Conservation (phyloP, 139 green algal genomes). For the Chlorella sp. region DNA sequence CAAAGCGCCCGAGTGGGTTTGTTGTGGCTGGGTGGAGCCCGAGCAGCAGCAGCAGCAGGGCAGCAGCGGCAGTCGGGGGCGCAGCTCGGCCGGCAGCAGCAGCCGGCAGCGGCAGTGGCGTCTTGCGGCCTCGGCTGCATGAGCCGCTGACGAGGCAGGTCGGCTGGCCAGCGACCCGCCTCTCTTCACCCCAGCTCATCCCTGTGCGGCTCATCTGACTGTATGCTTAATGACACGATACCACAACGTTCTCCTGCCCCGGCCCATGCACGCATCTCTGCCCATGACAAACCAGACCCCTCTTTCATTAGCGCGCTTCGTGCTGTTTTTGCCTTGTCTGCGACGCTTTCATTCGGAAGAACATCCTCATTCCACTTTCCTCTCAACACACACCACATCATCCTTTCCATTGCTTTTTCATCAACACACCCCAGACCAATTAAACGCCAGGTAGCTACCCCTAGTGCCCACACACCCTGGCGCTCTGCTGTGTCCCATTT, state of each 20-base stretch:
- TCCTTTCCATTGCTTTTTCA: background rate
- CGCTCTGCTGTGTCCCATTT: too few species aligned
- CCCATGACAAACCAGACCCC: background rate
- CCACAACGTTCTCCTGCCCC: background rate
- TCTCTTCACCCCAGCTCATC: too few species aligned
- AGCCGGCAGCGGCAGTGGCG: background rate
- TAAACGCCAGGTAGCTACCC: too few species aligned
- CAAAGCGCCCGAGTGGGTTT: constrained; percentile 25
- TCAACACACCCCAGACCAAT: too few species aligned
- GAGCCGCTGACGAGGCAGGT: background rate
- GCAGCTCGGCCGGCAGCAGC: background rate
- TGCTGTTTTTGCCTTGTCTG: background rate
- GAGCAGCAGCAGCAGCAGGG: background rate
- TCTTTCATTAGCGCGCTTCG: background rate
- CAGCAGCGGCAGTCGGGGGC: background rate
- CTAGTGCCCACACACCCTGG: too few species aligned
- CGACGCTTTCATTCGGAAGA: background rate
- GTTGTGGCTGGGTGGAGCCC: constrained; percentile 10
- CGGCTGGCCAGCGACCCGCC: background rate
- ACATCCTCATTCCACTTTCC: too few species aligned
- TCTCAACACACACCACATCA: too few species aligned
- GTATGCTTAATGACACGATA: too few species aligned
- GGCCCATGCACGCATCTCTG: too few species aligned
- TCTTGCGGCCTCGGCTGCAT: background rate
- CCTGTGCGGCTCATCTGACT: background rate